Evolutionary conservation across 768 basidiomycete species (phyloP).

Genomic region (Candolleomyces aberdarensis): DNA sequence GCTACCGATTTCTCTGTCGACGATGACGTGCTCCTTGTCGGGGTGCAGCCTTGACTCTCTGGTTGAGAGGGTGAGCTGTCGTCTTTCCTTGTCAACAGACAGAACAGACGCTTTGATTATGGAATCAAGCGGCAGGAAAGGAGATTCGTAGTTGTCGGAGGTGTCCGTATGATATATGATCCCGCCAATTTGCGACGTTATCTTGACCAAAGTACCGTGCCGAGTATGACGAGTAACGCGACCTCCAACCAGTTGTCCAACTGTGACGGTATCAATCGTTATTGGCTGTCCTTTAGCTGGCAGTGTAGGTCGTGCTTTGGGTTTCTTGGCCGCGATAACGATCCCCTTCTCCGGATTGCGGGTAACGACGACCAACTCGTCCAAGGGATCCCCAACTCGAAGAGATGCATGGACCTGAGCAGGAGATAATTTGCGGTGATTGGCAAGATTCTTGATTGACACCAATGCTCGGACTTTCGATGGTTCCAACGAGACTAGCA

Average conservation of each 20-base stretch:
- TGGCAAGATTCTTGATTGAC: constrained; percentile 86
- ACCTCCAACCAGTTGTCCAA: constrained; percentile 78
- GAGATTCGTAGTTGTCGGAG: constrained; percentile 70
- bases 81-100: constrained; percentile 59
- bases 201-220: constrained; percentile 74
- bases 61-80: constrained; percentile 76
- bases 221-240: constrained; percentile 73
- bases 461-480: constrained; percentile 73
- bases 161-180: constrained; percentile 79
- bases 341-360: constrained; percentile 83
- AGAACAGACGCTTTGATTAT: constrained; percentile 72
- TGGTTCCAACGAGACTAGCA: constrained; percentile 68
- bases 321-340: constrained; percentile 78
- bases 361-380: constrained; percentile 84
- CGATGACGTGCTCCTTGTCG: constrained; percentile 42
- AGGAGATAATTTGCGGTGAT: constrained; percentile 63
- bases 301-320: constrained; percentile 50
- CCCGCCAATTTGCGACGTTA: constrained; percentile 69
- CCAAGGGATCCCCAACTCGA: constrained; percentile 65
- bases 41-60: constrained; percentile 69
- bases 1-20: constrained; percentile 66
- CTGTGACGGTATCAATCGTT: constrained; percentile 59
- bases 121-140: constrained; percentile 61
- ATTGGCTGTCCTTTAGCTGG: constrained; percentile 45
- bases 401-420: constrained; percentile 62